Percentiles rank a stretch among this genome's conserved stretches.
phyloP scores from a whole-genome alignment of 2,329 filamentous ascomycete genomes.

The Endothia cerciana region DNA sequence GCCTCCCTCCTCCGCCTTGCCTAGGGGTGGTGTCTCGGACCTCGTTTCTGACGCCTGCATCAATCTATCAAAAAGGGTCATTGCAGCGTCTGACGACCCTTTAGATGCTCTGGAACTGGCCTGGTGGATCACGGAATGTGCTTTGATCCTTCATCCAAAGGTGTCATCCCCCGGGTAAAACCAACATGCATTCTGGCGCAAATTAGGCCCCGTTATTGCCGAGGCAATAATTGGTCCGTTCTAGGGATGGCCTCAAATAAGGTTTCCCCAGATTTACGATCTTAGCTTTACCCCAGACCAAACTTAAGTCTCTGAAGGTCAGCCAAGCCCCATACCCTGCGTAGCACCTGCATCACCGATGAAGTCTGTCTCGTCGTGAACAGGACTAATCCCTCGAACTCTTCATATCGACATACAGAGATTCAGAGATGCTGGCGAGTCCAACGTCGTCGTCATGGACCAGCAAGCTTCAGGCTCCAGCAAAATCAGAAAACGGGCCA shows the following conservation, averaged over 20 bases:
- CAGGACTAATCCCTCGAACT: background rate
- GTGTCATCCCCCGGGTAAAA: background rate
- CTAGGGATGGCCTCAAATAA: conserved; percentile 1
- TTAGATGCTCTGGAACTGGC: background rate
- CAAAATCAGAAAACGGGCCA: conserved; percentile 49
- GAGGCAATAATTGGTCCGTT: conserved; percentile 3
- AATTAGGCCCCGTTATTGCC: background rate
- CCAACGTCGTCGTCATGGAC: conserved; percentile 11
- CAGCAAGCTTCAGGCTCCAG: conserved; percentile 16
- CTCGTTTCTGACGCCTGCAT: background rate
- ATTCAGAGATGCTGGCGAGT: background rate
- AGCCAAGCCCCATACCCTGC: background rate
- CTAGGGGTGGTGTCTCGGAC: too few species aligned
- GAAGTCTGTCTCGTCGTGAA: background rate
- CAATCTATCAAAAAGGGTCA: background rate
- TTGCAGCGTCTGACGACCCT: background rate
- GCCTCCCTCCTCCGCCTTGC: too few species aligned
- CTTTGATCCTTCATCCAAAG: background rate
- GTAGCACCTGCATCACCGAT: background rate
- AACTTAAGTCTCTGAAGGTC: background rate
- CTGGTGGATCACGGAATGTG: background rate
- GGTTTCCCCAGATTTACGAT: background rate
- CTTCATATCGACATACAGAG: background rate
- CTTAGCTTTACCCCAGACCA: background rate
- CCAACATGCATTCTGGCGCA: background rate